Evolutionary conservation across 257 asterid genomes (phyloP).

Genomic region (Marsdenia floribunda): DNA sequence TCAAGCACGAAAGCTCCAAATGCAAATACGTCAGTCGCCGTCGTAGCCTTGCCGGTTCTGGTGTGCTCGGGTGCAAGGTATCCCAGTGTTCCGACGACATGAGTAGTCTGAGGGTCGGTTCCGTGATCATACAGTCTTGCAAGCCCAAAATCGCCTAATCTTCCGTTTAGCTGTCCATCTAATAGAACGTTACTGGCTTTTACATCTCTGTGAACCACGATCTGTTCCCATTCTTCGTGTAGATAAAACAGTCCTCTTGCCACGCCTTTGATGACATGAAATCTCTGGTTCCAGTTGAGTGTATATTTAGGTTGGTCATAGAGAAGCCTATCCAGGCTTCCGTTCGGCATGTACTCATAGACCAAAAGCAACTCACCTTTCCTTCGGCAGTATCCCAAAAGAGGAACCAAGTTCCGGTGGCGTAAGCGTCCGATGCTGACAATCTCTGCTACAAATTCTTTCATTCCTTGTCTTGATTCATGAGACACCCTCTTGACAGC

Average conservation of each 20-base stretch:
- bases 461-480: no score
- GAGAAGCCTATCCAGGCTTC: no score
- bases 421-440: no score
- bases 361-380: no score
- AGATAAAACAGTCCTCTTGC: conserved; percentile 52
- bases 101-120: conserved; percentile 60
- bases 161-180: conserved; percentile 45
- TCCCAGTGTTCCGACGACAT: conserved; percentile 63
- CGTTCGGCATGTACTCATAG: no score
- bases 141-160: conserved; percentile 64
- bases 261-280: conserved; percentile 48
- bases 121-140: conserved; percentile 68
- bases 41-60: conserved; percentile 55
- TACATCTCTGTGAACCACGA: conserved; percentile 58
- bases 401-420: no score
- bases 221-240: conserved; percentile 70
- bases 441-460: no score
- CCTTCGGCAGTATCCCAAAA: no score
- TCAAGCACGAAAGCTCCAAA: conserved; percentile 68
- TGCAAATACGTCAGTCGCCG: conserved; percentile 51
- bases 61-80: conserved; percentile 68
- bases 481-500: no score
- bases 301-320: conserved; percentile 26
- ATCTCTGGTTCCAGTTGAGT: conserved; percentile 52
- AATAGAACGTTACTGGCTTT: conserved; percentile 59